Conservation (phyloP, 495 filamentous ascomycete genomes). For the Xylaria palmicola region DNA sequence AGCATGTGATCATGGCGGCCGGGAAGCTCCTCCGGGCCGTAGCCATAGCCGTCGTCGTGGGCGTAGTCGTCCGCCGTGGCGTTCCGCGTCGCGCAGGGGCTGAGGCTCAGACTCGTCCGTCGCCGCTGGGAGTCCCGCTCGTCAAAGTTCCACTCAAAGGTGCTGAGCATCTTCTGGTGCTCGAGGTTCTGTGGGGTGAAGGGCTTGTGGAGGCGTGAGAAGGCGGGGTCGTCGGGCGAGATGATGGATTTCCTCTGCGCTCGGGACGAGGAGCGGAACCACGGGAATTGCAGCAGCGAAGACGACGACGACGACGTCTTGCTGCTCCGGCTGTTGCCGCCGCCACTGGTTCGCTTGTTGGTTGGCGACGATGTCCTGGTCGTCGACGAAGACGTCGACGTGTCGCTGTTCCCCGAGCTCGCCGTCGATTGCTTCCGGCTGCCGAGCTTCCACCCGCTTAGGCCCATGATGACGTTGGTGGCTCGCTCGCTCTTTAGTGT, state of each 20-base stretch:
- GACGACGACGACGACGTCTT: neutral
- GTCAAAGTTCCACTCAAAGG: slow-evolving; percentile 29
- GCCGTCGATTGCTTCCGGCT: neutral
- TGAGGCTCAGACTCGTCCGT: slow-evolving; percentile 25
- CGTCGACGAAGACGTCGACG: neutral
- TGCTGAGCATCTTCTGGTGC: slow-evolving; percentile 28
- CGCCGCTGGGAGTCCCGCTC: slow-evolving; percentile 13
- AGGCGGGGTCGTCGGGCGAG: slow-evolving; percentile 15
- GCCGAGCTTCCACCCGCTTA: slow-evolving; percentile 7
- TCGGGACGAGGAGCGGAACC: slow-evolving; percentile 9
- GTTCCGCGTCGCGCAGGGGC: slow-evolving; percentile 26
- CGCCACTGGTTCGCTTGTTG: neutral
- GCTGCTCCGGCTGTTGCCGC: slow-evolving; percentile 1
- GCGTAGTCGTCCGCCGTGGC: slow-evolving; percentile 19
- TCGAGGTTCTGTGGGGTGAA: slow-evolving; percentile 31
- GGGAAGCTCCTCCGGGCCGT: neutral
- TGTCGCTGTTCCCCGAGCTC: slow-evolving; percentile 2
- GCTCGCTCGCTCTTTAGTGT: neutral
- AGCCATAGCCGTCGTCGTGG: neutral
- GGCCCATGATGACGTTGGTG: slow-evolving; percentile 1
- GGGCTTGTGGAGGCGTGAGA: slow-evolving; percentile 21
- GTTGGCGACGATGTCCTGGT: neutral
- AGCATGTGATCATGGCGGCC: slow-evolving; percentile 2
- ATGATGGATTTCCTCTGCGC: slow-evolving; percentile 10
- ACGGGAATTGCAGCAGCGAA: slow-evolving; percentile 2